These are phyloP conservation scores for Penicillium sp. DNA, from an alignment of 2,329 filamentous ascomycete species.

Conservation along the genomic window DNA sequence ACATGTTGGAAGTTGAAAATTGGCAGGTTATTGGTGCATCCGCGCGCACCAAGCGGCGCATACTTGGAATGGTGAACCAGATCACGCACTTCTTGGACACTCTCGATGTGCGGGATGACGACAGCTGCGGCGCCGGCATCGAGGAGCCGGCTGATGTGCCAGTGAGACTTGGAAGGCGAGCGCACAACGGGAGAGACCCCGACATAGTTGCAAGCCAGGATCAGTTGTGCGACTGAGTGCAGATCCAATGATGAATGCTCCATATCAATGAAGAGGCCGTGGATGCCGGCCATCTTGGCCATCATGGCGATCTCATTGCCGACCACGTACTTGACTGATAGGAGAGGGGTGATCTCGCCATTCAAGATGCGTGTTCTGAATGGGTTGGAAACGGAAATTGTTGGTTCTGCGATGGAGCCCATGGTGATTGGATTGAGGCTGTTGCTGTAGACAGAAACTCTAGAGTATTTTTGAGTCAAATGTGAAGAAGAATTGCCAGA, in stretches of 20 bases:
- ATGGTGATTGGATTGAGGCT: slow-evolving; percentile 2
- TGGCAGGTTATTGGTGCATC: slow-evolving; percentile 40
- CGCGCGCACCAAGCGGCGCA: slow-evolving; percentile 39
- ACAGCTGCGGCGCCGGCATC: slow-evolving; percentile 46
- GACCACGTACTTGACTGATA: slow-evolving; percentile 34
- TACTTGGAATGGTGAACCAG: slow-evolving; percentile 43
- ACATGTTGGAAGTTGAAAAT: slow-evolving; percentile 38
- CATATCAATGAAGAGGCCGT: slow-evolving; percentile 49
- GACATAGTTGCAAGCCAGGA: slow-evolving; percentile 41
- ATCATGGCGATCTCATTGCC: slow-evolving; percentile 13
- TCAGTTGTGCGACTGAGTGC: slow-evolving; percentile 38
- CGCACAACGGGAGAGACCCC: slow-evolving; percentile 47
- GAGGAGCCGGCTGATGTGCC: slow-evolving; percentile 41
- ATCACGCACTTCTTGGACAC: slow-evolving; percentile 39
- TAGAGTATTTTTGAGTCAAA: neutral
- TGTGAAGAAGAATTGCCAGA: neutral
- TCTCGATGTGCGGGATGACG: slow-evolving; percentile 45
- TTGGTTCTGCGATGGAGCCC: slow-evolving; percentile 19
- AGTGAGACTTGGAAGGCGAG: slow-evolving; percentile 42
- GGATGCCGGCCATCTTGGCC: slow-evolving; percentile 41
- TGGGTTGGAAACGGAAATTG: slow-evolving; percentile 27
- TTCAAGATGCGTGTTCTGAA: slow-evolving; percentile 31
- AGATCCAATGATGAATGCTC: slow-evolving; percentile 46
- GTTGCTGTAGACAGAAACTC: too few relatives aligned
- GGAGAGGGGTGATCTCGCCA: slow-evolving; percentile 29